phyloP scores from a whole-genome alignment of 768 basidiomycete genomes.

The Tricholoma furcatifolium region DNA sequence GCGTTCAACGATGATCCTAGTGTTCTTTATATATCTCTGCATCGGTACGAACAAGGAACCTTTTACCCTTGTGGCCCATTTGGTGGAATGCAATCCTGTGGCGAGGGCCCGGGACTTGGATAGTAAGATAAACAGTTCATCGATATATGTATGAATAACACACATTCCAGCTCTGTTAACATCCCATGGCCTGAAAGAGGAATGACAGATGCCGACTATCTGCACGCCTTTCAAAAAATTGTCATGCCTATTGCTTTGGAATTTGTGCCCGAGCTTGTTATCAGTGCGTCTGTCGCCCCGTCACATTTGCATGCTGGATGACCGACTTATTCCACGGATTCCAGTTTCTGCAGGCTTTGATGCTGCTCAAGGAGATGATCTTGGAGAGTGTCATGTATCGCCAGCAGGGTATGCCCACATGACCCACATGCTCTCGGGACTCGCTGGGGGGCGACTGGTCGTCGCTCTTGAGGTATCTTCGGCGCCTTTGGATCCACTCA shows the following conservation, averaged over 20 bases:
- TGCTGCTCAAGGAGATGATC: constrained; percentile 88
- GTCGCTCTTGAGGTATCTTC: constrained; percentile 88
- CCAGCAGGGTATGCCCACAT: constrained; percentile 97
- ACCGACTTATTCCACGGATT: constrained; percentile 3
- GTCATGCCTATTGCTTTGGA: constrained; percentile 98
- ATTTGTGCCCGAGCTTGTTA: constrained; percentile 93
- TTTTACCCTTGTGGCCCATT: constrained; percentile 95
- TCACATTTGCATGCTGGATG: not conserved
- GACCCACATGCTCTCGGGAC: constrained; percentile 92
- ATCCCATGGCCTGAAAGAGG: constrained; percentile 89
- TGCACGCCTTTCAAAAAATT: constrained; percentile 93
- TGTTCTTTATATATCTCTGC: constrained; percentile 91
- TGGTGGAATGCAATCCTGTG: constrained; percentile 83
- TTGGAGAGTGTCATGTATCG: constrained; percentile 89
- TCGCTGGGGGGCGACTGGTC: constrained; percentile 87
- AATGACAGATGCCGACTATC: constrained; percentile 94
- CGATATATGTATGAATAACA: constrained; percentile 4
- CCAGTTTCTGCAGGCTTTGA: constrained; percentile 98
- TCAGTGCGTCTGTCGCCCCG: constrained; percentile 57
- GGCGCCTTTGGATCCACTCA: not conserved
- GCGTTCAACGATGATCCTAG: constrained; percentile 93
- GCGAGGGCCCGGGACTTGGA: constrained; percentile 81
- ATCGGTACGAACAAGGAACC: constrained; percentile 87
- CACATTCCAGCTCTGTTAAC: constrained; percentile 76
- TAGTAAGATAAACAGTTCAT: constrained; percentile 54